Evolutionary conservation across 352 stramenopile species (phyloP), one percentile per base, ranked within the genome.

Genomic region (Bremia lactucae): DNA sequence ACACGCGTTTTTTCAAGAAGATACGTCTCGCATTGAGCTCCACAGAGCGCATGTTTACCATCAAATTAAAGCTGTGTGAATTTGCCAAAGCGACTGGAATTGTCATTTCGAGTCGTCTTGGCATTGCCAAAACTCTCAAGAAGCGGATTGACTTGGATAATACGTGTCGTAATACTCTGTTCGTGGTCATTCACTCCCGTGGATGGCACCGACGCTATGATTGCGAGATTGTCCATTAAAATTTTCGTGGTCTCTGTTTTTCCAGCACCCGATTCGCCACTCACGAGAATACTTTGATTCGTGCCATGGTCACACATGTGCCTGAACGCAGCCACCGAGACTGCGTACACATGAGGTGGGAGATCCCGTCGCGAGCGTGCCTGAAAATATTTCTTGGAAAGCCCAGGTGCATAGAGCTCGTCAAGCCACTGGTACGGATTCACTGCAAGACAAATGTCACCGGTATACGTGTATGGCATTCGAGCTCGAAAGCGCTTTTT

Each of bases 61-160:
- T 87, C 72, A 47, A 98, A 98, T 41, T 95, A 71, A 7, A 98
- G 77, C 56, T 98, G 82, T 46, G 96, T 98, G 53, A 96, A 98
- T 62, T 97, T 97, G 36, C 94, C 95, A 55, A 98, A 98, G 23
- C 94, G 82, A 52, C 55, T 86, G 5, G 83, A 97, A 62, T 98
- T 98, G 72, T 98, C 88, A 63, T 98, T 98, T 18, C 95, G 79
- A 10, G 95, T 82, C 2, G 95, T 98, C 49, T 96, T 95, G 21
- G 95, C 94, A 62, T 99, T 99, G 22, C 96, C 96, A 59, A 99
- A 99, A 20, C 87, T 92, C 69, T 99, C 96, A 6, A 99, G 79
- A 34, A 99, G 72, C 18, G 96, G 95, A 58, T 98, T 99, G 14
- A 95, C 94, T 31, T 96, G 84, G 9, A 99, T 72, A 42, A 99